These are phyloP conservation scores for Hypoxylon sp. DNA, from an alignment of 2,329 filamentous ascomycete genomes.

Conservation along the genomic window DNA sequence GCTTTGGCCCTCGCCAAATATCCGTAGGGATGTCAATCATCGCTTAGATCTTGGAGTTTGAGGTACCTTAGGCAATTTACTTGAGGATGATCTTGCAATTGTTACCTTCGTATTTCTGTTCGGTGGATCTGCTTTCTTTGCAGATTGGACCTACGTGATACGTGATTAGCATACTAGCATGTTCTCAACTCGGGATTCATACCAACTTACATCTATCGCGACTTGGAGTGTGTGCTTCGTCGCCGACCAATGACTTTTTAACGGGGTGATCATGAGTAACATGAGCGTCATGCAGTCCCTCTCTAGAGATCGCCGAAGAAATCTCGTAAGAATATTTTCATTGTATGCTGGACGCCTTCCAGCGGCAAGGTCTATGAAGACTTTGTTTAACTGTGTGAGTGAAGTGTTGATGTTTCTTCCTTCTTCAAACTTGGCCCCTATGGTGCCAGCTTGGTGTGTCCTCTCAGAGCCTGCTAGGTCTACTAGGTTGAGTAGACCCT, in stretches of 20 bases:
- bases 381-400: slow-evolving; percentile 36
- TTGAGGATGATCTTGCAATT: neutral
- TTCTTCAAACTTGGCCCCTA: slow-evolving; percentile 40
- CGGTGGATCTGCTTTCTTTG: slow-evolving; percentile 6
- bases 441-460: slow-evolving; percentile 35
- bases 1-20: neutral
- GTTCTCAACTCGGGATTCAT: neutral
- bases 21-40: neutral
- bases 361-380: slow-evolving; percentile 40
- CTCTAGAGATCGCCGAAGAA: slow-evolving; percentile 47
- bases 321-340: slow-evolving; percentile 44
- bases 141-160: slow-evolving; percentile 22
- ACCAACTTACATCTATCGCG: slow-evolving; percentile 37
- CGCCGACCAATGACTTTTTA: slow-evolving; percentile 33
- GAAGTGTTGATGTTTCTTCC: slow-evolving; percentile 48
- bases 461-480: slow-evolving; percentile 91
- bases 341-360: slow-evolving; percentile 36
- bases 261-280: slow-evolving; percentile 52
- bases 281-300: slow-evolving; percentile 50
- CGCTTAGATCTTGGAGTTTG: slow-evolving; percentile 1
- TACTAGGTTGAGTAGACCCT: slow-evolving; percentile 93
- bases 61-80: neutral
- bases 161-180: slow-evolving; percentile 5
- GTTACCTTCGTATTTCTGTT: neutral
- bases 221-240: slow-evolving; percentile 42